Evolutionary conservation across 768 basidiomycete species (phyloP), one percentile per base, ranked within the genome.

Genomic region (Brasilioporus rufonigricans): DNA sequence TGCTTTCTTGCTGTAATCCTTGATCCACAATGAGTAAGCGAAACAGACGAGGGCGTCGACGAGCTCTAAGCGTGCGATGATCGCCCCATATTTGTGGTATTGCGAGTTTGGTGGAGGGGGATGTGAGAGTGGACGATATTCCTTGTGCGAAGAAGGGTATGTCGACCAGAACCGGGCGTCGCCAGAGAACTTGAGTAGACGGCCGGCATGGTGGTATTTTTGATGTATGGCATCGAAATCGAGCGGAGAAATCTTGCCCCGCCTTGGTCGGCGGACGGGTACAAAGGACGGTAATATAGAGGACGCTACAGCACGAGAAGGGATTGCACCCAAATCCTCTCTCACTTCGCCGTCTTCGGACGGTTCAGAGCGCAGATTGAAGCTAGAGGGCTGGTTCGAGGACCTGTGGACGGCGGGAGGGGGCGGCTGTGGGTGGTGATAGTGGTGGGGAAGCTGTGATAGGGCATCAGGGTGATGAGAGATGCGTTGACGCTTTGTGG

Each of bases 11-110:
- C 74, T 69, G 63, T 84, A 82, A 57, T 91, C 89, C 63, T 80
- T 85, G 70, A 81, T 84, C 91, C 91, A 94, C 60, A 90, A 78
- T 5, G 88, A 80, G 66, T 91, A 94, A 5, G 87, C 83, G 72
- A 93, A 93, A 72, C 87, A 88, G 40, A 93, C 75, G 53, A 93
- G 79, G 40, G 91, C 87, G 70, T 93, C 90, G 38, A 91, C 73
- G 44, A 89, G 84, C 67, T 92, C 91, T 19, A 92, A 77, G 24
- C 88, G 81, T 27, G 88, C 87, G 64, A 92, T 86, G 59, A 89
- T 73, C 21, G 84, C 83, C 19, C 87, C 89, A 59, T 83, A 79
- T 66, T 85, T 87, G 69, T 90, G 85, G 68, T 92, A 92, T 35
- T 80, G 73, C 0, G 89, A 89, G 57, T 79, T 80, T 12, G 81